Evolutionary conservation across 768 basidiomycete species (phyloP), one percentile per base, ranked within the genome.

Genomic region (Antrodiella citrinella): DNA sequence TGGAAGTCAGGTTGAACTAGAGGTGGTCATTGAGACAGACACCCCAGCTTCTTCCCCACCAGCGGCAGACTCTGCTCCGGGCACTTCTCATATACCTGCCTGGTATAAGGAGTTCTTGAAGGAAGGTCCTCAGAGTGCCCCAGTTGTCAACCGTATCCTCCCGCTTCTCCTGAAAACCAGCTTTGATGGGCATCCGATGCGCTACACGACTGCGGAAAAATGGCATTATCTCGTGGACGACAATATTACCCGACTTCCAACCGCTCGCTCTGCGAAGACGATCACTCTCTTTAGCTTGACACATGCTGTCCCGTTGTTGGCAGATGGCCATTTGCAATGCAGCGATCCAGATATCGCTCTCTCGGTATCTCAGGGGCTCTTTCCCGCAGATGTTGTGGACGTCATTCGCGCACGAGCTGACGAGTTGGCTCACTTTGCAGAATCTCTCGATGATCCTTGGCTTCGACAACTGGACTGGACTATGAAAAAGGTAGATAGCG

Each of bases 381-480:
- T 35, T 15, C 7, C 30, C 7, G 30, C 7, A 7, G 63, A 57
- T 10, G 59, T 43, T 9, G 7, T 43, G 41, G 21, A 43, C 9
- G 41, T 9, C 7, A 22, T 22, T 18, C 5, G 19, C 9, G 46
- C 59, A 3, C 59, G 81, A 5, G 53, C 72, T 3, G 60, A 68
- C 4, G 56, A 67, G 7, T 54, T 52, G 3, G 53, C 60, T 21
- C 47, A 51, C 7, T n/a, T n/a, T n/a, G 48, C 61, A 26, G 42
- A 48, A 11, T 42, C 60, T 2, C 51, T 60, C 21, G 51, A 65
- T 11, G 77, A 86, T 57, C 72, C 74, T 21, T 89, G 80, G 78
- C 63, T 83, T 4, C 59, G 62, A 21, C 83, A 86, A 56, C 73
- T 92, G 5, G 80, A 90, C 51, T 91, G 88, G 90, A 75, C 52